A percentile compares a stretch with the other conserved stretches of the same genome.
Evolutionary conservation across 2,329 filamentous ascomycete species (phyloP).

Genomic region (Fusarium sp.): DNA sequence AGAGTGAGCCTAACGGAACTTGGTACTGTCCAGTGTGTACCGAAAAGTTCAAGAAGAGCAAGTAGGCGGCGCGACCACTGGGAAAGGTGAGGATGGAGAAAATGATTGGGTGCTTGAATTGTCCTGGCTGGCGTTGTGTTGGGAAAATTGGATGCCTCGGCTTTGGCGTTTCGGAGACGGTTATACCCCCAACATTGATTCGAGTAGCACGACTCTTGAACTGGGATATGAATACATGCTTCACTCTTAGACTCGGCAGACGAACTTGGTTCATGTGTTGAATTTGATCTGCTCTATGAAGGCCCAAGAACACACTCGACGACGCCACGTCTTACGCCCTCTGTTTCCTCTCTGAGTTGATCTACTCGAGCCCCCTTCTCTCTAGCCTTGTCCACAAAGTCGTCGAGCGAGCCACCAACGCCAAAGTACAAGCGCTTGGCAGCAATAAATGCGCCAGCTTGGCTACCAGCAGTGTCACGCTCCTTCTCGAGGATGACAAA

Average conservation of each 20-base stretch:
- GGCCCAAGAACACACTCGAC: slow-evolving; percentile 60
- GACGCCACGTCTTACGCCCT: slow-evolving; percentile 72
- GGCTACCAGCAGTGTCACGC: slow-evolving; percentile 47
- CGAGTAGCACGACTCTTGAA: neutral
- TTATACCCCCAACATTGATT: slow-evolving; percentile 36
- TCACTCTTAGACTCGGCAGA: neutral
- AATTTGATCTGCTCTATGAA: slow-evolving; percentile 15
- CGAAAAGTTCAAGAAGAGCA: slow-evolving; percentile 60
- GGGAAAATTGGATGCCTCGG: neutral
- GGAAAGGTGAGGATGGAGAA: neutral
- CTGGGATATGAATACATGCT: slow-evolving; percentile 5
- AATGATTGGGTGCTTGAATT: slow-evolving; percentile 1
- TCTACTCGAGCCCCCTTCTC: slow-evolving; percentile 62
- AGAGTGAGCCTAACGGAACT: slow-evolving; percentile 74
- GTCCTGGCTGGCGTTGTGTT: neutral
- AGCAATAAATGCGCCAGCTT: slow-evolving; percentile 74
- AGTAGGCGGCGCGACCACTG: slow-evolving; percentile 31
- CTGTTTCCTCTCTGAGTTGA: slow-evolving; percentile 67
- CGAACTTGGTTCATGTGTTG: neutral
- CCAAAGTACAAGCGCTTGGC: slow-evolving; percentile 88
- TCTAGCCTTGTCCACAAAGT: slow-evolving; percentile 70
- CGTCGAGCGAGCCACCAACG: slow-evolving; percentile 84
- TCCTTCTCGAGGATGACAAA: slow-evolving; percentile 68
- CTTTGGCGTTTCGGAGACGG: slow-evolving; percentile 28
- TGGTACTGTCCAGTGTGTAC: slow-evolving; percentile 76